Evolutionary conservation across 2,329 filamentous ascomycete genomes (phyloP), one percentile per base, ranked within the genome.

Genomic region (Phyllosticta paracitricarpa): DNA sequence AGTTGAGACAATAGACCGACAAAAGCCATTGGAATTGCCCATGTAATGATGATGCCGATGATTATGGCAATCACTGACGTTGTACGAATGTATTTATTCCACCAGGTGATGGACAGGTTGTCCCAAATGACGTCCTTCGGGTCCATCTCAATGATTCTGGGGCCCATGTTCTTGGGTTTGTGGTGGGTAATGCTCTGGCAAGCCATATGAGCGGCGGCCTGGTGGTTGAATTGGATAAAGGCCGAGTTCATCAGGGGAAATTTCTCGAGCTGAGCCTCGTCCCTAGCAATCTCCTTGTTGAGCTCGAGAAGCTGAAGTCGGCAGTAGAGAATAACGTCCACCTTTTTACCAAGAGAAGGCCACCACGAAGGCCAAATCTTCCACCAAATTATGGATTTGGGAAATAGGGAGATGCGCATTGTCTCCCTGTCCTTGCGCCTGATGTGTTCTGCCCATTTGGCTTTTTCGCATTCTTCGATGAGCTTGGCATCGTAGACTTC

Each of bases 211-310:
- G 94, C 94, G 5, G 93, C 92, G 1, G 97, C 89, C 72, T 99
- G 94, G 70, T 97, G 89, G 70, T 99, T 96, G 81, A 99, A 99
- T 71, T 99, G 94, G 64, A 99, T 91, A 68, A 99, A 99, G 0
- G 94, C 94, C 0, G 93, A 96, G 69, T 89, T 96, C 91, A 97
- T 95, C 55, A 92, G 77, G 0, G 93, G 92, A 64, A 91, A 97
- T 4, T 87, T 85, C 66, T 97, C 92, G 0, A 89, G 88, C 56
- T 94, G 81, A 59, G 87, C 82, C 71, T 99, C 94, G 66, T 97
- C 94, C 54, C 87, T 79, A 67, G 97, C 92, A 59, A 99, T 97
- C 71, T 97, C 92, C 58, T 92, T 70, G 66, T 97, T 99, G 19
- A 97, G 79, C 14, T 89, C 84, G 19, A 94, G 92, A 28, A 99